Conservation (phyloP, 495 filamentous ascomycete species). For the Coniosporium apollinis region DNA sequence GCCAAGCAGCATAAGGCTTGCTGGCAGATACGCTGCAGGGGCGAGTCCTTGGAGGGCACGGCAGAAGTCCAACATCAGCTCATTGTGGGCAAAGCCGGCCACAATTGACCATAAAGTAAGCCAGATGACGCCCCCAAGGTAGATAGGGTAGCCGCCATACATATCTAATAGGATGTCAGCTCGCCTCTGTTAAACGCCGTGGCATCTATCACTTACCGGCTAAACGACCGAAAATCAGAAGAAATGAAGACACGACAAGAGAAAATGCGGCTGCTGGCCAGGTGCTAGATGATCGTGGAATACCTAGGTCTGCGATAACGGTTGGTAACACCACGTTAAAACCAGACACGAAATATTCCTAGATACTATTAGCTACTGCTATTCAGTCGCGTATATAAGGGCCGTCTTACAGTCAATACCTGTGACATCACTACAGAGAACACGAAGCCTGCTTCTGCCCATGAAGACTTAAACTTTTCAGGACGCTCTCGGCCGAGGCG, state of each 20-base stretch:
- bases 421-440: slow-evolving; percentile 59
- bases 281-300: slow-evolving; percentile 44
- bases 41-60: slow-evolving; percentile 70
- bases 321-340: slow-evolving; percentile 71
- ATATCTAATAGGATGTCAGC: too few relatives aligned
- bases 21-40: slow-evolving; percentile 59
- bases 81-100: slow-evolving; percentile 51
- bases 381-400: too few relatives aligned
- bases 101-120: slow-evolving; percentile 55
- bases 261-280: slow-evolving; percentile 74
- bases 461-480: slow-evolving; percentile 38
- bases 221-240: slow-evolving; percentile 67
- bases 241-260: slow-evolving; percentile 53
- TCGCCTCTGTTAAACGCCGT: too few relatives aligned
- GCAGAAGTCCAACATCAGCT: slow-evolving; percentile 56
- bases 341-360: slow-evolving; percentile 73
- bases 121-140: slow-evolving; percentile 53
- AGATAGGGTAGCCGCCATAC: slow-evolving; percentile 53
- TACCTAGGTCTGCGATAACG: slow-evolving; percentile 42
- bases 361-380: background rate
- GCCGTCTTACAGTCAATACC: slow-evolving; percentile 50
- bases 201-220: too few relatives aligned
- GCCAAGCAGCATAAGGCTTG: slow-evolving; percentile 63
- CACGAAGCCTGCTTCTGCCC: slow-evolving; percentile 52
- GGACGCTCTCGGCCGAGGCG: slow-evolving; percentile 57